These are phyloP conservation scores for Aspergillus chevalieri DNA, from an alignment of 2,329 filamentous ascomycete genomes.

Conservation along the genomic window DNA sequence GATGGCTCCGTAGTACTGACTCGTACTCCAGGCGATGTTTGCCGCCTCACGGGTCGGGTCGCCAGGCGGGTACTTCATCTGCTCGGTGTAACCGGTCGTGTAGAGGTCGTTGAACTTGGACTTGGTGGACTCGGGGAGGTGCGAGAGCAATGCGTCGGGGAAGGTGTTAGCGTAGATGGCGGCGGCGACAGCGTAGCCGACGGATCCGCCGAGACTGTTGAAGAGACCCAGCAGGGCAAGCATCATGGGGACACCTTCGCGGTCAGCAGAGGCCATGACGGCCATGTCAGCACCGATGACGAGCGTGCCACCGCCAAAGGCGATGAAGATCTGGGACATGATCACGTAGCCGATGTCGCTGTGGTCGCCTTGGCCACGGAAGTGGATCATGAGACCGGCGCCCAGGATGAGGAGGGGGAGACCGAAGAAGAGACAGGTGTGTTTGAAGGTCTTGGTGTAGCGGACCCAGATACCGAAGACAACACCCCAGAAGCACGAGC, in stretches of 20 bases:
- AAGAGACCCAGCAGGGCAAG: constrained; percentile 32
- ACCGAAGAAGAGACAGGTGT: constrained; percentile 45
- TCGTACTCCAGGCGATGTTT: constrained; percentile 33
- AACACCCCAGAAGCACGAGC: constrained; percentile 47
- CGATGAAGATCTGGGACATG: constrained; percentile 53
- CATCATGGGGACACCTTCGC: constrained; percentile 48
- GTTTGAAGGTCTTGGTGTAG: constrained; percentile 48
- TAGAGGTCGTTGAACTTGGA: constrained; percentile 17
- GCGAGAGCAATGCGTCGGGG: constrained; percentile 38
- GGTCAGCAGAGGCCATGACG: constrained; percentile 51
- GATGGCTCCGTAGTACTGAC: constrained; percentile 32
- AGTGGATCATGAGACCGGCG: constrained; percentile 51
- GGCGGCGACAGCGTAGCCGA: constrained; percentile 25
- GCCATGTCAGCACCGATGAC: constrained; percentile 54
- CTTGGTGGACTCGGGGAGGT: constrained; percentile 37
- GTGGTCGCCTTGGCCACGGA: constrained; percentile 41
- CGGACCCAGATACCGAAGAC: constrained; percentile 47
- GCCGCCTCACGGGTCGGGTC: constrained; percentile 26
- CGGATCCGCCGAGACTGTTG: constrained; percentile 29
- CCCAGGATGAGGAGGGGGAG: constrained; percentile 48
- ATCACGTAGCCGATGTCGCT: constrained; percentile 46
- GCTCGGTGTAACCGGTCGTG: constrained; percentile 20
- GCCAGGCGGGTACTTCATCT: constrained; percentile 26
- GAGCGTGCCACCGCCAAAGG: constrained; percentile 48
- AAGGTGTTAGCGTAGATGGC: constrained; percentile 56